Conservation (phyloP, 495 filamentous ascomycete genomes). For the Aspergillus carlsbadensis region DNA sequence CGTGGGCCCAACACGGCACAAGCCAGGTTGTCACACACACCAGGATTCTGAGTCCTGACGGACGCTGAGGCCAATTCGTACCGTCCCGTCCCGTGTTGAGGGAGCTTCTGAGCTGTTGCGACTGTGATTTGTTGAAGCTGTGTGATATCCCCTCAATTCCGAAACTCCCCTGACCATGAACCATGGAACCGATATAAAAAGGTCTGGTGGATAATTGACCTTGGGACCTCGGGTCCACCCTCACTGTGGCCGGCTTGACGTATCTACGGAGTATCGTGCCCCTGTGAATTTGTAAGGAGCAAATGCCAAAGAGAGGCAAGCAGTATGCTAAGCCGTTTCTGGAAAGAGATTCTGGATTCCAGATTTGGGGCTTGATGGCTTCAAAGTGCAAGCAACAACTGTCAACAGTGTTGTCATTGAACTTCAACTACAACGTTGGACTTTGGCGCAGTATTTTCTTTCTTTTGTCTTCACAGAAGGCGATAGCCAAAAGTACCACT, state of each 20-base stretch:
- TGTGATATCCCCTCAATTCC: slow-evolving; percentile 2
- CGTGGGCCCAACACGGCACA: slow-evolving; percentile 11
- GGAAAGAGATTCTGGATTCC: background rate
- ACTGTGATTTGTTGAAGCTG: slow-evolving; percentile 7
- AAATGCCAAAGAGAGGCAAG: no score
- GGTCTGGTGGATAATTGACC: background rate
- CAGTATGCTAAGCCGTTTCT: no score
- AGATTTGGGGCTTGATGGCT: background rate
- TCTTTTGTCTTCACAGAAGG: no score
- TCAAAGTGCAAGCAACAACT: background rate
- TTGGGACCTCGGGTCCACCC: background rate
- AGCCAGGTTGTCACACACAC: background rate
- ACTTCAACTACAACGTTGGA: no score
- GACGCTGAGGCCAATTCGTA: slow-evolving; percentile 6
- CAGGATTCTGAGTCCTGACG: background rate
- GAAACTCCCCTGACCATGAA: background rate
- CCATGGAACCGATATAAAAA: background rate
- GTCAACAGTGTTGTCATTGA: no score
- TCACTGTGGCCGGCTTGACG: background rate
- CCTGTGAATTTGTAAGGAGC: no score
- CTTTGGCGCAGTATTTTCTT: no score
- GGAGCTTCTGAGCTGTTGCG: background rate
- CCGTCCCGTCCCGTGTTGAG: slow-evolving; percentile 8
- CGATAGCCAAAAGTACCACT: background rate
- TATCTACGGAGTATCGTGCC: no score